Evolutionary conservation across 1,284 basidiomycete species (phyloP).

Genomic region (Boletus mariae): DNA sequence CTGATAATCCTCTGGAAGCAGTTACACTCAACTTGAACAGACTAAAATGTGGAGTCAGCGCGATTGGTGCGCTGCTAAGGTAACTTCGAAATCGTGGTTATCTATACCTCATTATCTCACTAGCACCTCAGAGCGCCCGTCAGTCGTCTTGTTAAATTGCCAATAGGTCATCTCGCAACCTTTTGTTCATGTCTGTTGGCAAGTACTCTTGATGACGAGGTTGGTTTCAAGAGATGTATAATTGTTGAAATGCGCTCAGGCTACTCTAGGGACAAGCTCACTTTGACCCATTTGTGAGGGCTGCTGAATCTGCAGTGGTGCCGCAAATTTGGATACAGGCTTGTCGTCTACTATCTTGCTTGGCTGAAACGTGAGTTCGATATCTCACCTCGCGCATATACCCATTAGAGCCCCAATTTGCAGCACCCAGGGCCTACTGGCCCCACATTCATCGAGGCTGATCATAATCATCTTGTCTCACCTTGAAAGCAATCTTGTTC

Average conservation of each 20-base stretch:
- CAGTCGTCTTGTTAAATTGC: slow-evolving; percentile 68
- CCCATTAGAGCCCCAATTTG: slow-evolving; percentile 8
- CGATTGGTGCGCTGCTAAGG: slow-evolving; percentile 56
- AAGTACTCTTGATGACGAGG: slow-evolving; percentile 55
- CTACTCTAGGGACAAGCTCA: slow-evolving; percentile 42
- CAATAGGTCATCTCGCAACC: slow-evolving; percentile 58
- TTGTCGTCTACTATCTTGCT: slow-evolving; percentile 46
- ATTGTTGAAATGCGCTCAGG: slow-evolving; percentile 6
- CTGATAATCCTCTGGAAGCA: slow-evolving; percentile 38
- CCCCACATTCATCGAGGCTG: slow-evolving; percentile 49
- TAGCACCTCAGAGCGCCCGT: slow-evolving; percentile 46
- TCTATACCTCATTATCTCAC: slow-evolving; percentile 4
- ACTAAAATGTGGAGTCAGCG: slow-evolving; percentile 49
- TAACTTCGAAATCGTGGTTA: slow-evolving; percentile 18
- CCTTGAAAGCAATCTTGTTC: slow-evolving; percentile 50
- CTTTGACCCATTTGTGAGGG: slow-evolving; percentile 46
- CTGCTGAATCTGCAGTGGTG: slow-evolving; percentile 51
- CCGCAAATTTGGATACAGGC: slow-evolving; percentile 53
- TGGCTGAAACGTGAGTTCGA: slow-evolving; percentile 47
- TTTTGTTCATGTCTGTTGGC: slow-evolving; percentile 53
- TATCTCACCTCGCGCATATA: slow-evolving; percentile 1
- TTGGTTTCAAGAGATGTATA: slow-evolving; percentile 18
- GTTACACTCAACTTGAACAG: slow-evolving; percentile 58
- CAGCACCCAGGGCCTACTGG: slow-evolving; percentile 51
- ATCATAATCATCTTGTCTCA: slow-evolving; percentile 52